Evolutionary conservation across 305 asterid genomes (phyloP).

Genomic region (Fraxinus albicans): DNA sequence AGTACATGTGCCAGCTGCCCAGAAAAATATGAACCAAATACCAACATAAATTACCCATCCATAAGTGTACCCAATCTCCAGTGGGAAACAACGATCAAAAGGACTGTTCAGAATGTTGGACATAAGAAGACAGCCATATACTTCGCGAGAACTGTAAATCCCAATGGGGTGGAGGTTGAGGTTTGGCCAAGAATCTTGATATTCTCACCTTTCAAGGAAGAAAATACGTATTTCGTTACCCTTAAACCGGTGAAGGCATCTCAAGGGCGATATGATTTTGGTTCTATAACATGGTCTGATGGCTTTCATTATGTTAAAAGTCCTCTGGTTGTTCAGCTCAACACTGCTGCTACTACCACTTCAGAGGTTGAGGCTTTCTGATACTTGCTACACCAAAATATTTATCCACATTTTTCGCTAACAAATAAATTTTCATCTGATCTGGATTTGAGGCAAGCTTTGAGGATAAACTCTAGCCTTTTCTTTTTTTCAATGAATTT

Average conservation of each 20-base stretch:
- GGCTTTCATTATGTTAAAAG: slow-evolving; percentile 51
- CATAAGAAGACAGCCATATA: slow-evolving; percentile 37
- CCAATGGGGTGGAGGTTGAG: slow-evolving; percentile 54
- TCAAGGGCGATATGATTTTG: slow-evolving; percentile 46
- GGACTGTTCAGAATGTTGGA: slow-evolving; percentile 51
- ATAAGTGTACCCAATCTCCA: slow-evolving; percentile 42
- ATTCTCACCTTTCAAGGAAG: slow-evolving; percentile 45
- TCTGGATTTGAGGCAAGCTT: not conserved
- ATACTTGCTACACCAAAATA: not conserved
- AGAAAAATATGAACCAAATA: slow-evolving; percentile 9
- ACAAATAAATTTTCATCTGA: not conserved
- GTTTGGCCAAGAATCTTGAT: slow-evolving; percentile 57
- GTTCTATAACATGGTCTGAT: slow-evolving; percentile 64
- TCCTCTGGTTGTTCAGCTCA: slow-evolving; percentile 50
- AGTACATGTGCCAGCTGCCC: slow-evolving; percentile 21
- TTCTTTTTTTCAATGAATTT: not conserved
- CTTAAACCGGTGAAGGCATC: slow-evolving; percentile 39
- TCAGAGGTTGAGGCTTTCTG: not conserved
- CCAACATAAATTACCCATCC: slow-evolving; percentile 52
- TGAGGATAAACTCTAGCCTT: not conserved
- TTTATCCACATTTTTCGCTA: not conserved
- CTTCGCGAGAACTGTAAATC: slow-evolving; percentile 38
- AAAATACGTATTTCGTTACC: slow-evolving; percentile 38
- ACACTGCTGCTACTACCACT: not conserved
- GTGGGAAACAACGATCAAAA: slow-evolving; percentile 31